A percentile compares a stretch with the other conserved stretches of the same genome.
These are phyloP conservation scores for Bipolaris bicolor DNA, from an alignment of 2,329 filamentous ascomycete genomes.

Conservation along the genomic window DNA sequence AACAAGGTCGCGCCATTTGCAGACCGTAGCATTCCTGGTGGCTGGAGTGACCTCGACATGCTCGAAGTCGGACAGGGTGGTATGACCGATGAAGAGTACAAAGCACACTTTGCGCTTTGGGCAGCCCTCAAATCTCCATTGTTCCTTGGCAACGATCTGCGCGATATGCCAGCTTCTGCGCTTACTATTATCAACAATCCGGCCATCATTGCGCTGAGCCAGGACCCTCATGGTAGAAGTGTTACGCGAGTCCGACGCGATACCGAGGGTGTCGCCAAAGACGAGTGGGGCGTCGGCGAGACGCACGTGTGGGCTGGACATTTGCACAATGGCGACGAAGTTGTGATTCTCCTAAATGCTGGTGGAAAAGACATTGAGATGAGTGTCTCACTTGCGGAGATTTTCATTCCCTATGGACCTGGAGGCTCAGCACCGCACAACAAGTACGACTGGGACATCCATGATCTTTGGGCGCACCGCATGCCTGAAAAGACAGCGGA, in stretches of 20 bases:
- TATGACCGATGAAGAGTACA: slow-evolving; percentile 42
- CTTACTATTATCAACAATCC: slow-evolving; percentile 51
- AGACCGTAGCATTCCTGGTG: slow-evolving; percentile 36
- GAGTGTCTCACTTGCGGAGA: slow-evolving; percentile 30
- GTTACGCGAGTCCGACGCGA: slow-evolving; percentile 31
- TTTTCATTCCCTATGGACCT: slow-evolving; percentile 32
- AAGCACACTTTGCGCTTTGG: slow-evolving; percentile 52
- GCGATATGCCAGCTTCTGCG: slow-evolving; percentile 47
- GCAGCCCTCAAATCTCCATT: slow-evolving; percentile 51
- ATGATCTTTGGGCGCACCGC: slow-evolving; percentile 34
- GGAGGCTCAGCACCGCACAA: slow-evolving; percentile 33
- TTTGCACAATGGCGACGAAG: slow-evolving; percentile 30
- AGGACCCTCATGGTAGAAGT: slow-evolving; percentile 32
- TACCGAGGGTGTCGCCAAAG: slow-evolving; percentile 25
- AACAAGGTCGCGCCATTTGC: slow-evolving; percentile 39
- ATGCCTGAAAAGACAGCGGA: slow-evolving; percentile 26
- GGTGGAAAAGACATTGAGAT: slow-evolving; percentile 28
- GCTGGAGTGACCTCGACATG: slow-evolving; percentile 43
- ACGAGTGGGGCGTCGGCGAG: slow-evolving; percentile 33
- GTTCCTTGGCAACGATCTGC: slow-evolving; percentile 53
- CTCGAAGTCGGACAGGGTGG: slow-evolving; percentile 40
- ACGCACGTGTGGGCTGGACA: slow-evolving; percentile 35
- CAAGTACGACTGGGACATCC: slow-evolving; percentile 32
- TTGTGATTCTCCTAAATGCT: slow-evolving; percentile 30
- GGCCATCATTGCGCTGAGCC: slow-evolving; percentile 35